Evolutionary conservation across 345 rosid genomes (phyloP).

Genomic region (sweet orange (Citrus sinensis)): DNA sequence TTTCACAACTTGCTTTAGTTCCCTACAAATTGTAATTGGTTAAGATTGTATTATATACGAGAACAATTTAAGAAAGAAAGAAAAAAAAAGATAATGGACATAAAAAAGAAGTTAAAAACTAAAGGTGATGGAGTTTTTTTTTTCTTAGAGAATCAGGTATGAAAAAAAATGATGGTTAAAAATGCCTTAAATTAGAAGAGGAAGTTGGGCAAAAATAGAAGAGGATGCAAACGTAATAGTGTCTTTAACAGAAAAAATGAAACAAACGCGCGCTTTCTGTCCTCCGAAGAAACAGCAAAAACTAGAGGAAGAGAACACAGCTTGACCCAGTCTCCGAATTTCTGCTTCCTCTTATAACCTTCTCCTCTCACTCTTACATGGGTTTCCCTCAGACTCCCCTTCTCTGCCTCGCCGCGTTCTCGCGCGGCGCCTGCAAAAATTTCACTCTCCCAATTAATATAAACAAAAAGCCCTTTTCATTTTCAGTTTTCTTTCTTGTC

Average conservation of each 20-base stretch:
- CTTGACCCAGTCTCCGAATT: slow-evolving; percentile 23
- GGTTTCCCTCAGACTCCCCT: slow-evolving; percentile 30
- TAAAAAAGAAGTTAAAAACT: not conserved
- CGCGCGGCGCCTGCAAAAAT: slow-evolving; percentile 19
- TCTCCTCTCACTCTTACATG: slow-evolving; percentile 13
- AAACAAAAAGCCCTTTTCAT: too few relatives aligned
- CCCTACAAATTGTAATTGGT: too few relatives aligned
- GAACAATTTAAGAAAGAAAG: too few relatives aligned
- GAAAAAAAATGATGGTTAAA: not conserved
- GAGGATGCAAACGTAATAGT: not conserved
- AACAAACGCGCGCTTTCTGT: not conserved
- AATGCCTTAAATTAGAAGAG: not conserved
- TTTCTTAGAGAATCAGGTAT: not conserved
- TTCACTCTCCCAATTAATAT: too few relatives aligned
- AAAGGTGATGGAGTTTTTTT: not conserved
- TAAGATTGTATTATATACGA: too few relatives aligned
- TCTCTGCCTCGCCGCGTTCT: slow-evolving; percentile 26
- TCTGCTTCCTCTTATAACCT: slow-evolving; percentile 22
- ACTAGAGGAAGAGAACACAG: slow-evolving; percentile 43
- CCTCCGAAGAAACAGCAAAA: slow-evolving; percentile 36
- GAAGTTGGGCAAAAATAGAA: not conserved
- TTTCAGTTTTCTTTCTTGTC: too few relatives aligned
- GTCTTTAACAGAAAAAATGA: not conserved
- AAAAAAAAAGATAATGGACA: too few relatives aligned
- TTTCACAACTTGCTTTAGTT: too few relatives aligned